Evolutionary conservation across 2,329 filamentous ascomycete genomes (phyloP), one percentile per base, ranked within the genome.

Genomic region (Sordariomycetes sp.): DNA sequence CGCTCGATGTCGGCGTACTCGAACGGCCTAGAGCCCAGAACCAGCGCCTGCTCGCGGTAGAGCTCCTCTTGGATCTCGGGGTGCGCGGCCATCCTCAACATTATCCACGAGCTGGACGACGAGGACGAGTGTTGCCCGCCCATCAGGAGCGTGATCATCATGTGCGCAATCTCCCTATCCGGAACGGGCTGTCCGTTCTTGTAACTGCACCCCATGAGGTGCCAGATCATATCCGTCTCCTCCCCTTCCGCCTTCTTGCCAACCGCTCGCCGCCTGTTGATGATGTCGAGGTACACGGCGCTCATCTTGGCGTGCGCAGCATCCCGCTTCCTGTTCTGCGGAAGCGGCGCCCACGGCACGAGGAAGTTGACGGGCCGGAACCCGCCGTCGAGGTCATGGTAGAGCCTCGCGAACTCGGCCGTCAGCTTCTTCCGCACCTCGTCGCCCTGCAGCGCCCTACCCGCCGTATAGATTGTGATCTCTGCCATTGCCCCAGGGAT

Each of bases 81-180:
- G 17, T 83, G 76, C 1, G 84, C 79, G 10, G 88, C 87, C 2
- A 92, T 77, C 54, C 83, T 85, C 13, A 91, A 76, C 62, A 91
- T 72, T 62, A 90, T 88, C 87, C 87, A 92, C 10, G 85, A 78
- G 62, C 83, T 83, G n/a, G 86, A 86, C 0, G 87, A 85, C 5
- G 87, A 86, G 0, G 87, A 90, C 1, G 86, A 87, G 72, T 92
- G 88, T 66, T 94, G 88, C 55, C 88, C 88, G 12, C 85, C 88
- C 87, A 94, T 91, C 55, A 92, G 78, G 17, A 92, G 77, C 0
- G 87, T 87, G 65, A 92, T 92, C 88, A 92, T 90, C 77, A 92
- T 88, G 69, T 90, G 84, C 0, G 87, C 87, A 55, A 92, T 82
- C 66, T 92, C 87, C 62, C 83, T 78, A 67, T 92, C 87, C 0